A percentile compares a stretch with the other conserved stretches of the same genome.
Conservation (phyloP, 2,329 filamentous ascomycete species). For the Penicillium sumatraense region DNA sequence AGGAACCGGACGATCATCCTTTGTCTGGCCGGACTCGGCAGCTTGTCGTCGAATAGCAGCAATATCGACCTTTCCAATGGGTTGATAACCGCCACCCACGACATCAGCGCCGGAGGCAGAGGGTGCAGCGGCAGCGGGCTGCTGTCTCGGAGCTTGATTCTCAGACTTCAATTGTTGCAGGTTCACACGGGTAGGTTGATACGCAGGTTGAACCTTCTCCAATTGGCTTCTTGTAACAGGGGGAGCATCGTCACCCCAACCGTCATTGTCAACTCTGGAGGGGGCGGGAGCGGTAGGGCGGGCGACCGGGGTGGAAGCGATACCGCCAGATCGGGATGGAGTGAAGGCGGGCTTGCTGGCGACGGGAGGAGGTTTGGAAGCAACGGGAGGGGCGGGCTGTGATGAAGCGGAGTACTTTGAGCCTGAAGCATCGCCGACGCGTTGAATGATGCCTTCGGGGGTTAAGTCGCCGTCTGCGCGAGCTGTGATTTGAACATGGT, state of each 20-base stretch:
- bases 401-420: slow-evolving; percentile 84
- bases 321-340: slow-evolving; percentile 66
- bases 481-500: slow-evolving; percentile 96
- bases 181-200: slow-evolving; percentile 94
- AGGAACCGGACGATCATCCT: slow-evolving; percentile 78
- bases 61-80: slow-evolving; percentile 97
- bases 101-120: slow-evolving; percentile 67
- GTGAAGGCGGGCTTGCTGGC: slow-evolving; percentile 92
- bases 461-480: slow-evolving; percentile 88
- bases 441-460: slow-evolving; percentile 85
- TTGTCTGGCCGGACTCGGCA: slow-evolving; percentile 57
- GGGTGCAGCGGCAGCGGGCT: too few relatives aligned
- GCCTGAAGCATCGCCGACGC: slow-evolving; percentile 92
- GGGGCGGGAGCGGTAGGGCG: slow-evolving; percentile 52
- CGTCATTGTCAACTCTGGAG: slow-evolving; percentile 75
- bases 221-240: slow-evolving; percentile 82
- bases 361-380: slow-evolving; percentile 69
- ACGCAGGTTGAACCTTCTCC: slow-evolving; percentile 89
- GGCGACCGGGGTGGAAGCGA: slow-evolving; percentile 66
- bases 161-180: slow-evolving; percentile 82
- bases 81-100: slow-evolving; percentile 86
- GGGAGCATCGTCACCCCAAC: slow-evolving; percentile 95
- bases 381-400: slow-evolving; percentile 51
- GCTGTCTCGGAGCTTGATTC: slow-evolving; percentile 59
- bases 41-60: slow-evolving; percentile 80